Evolutionary conservation across 1,139 yeast genomes (phyloP), one percentile per base, ranked within the genome.

Genomic region (Debaryomyces sp.): DNA sequence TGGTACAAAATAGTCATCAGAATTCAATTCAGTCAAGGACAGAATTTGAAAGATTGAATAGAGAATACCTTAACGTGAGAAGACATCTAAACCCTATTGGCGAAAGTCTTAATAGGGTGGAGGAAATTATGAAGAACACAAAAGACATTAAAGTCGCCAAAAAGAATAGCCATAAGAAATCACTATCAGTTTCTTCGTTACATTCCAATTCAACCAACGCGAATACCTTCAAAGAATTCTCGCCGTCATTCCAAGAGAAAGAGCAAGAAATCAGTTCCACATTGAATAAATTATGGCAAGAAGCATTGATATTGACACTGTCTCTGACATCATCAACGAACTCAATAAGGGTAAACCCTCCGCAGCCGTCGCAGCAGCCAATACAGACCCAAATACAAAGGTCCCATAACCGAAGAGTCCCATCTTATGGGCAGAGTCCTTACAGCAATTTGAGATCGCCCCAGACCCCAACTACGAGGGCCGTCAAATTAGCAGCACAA

Each of bases 31-130:
- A 84, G 53, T 79, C 84, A 15, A 75, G 91, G 54, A 80, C 89
- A 10, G 96, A 87, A 59, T 87, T 82, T 62, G 96, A 89, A 61
- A 73, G 90, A 51, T 77, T 87, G 41, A 82, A 90, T 21, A 73
- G 91, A 52, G 96, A 89, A 59, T 87, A 84, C 56, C 70, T 84
- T 47, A 87, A 83, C 55, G 86, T 87, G 0, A 70, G 91, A 56
- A 74, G 95, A 52, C 81, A 85, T 62, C 69, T 73, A 35, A 87
- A 87, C 52, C 96, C 96, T 0, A 69, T 87, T 4, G 80, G 81
- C 1, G 88, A 83, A 47, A 78, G 89, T 9, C 67, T 88, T 38
- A 73, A 75, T 41, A 68, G 94, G 54, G 59, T 73, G 21, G 68
- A 66, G 32, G 63, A 62, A 37, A 58, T 52, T 33, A 50, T 59